Evolutionary conservation across 176 grass and related monocot species (phyloP).

Genomic region (Hordeum marinum): DNA sequence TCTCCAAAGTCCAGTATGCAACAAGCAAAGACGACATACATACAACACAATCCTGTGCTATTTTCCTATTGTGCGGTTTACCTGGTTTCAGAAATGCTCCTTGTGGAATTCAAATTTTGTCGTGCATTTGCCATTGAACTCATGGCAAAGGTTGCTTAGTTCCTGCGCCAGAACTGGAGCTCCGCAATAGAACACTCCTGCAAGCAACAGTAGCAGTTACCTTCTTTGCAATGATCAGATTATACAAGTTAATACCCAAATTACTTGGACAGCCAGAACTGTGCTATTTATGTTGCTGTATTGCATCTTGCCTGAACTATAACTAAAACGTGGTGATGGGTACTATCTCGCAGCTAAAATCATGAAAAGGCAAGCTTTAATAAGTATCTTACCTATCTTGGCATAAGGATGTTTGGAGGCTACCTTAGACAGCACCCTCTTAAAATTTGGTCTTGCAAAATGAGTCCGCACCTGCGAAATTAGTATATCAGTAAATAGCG

Average conservation of each 20-base stretch:
- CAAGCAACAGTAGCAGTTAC: slow-evolving; percentile 22
- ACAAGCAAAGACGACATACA: slow-evolving; percentile 29
- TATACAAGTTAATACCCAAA: slow-evolving; percentile 2
- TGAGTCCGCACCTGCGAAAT: slow-evolving; percentile 69
- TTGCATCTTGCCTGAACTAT: background rate
- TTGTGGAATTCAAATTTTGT: slow-evolving; percentile 96
- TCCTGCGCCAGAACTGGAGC: slow-evolving; percentile 68
- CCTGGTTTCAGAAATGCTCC: slow-evolving; percentile 74
- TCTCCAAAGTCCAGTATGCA: slow-evolving; percentile 1
- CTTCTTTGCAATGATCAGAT: background rate
- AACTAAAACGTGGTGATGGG: background rate
- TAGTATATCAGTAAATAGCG: background rate
- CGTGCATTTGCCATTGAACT: slow-evolving; percentile 52
- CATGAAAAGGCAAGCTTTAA: background rate
- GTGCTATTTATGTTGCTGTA: background rate
- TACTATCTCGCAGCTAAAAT: background rate
- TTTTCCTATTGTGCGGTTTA: slow-evolving; percentile 17
- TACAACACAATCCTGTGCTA: slow-evolving; percentile 11
- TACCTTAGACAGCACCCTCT: slow-evolving; percentile 71
- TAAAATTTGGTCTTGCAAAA: slow-evolving; percentile 96
- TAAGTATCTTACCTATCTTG: slow-evolving; percentile 62
- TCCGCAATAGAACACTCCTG: slow-evolving; percentile 98
- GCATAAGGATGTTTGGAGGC: slow-evolving; percentile 69
- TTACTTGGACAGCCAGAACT: background rate
- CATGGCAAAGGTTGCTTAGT: slow-evolving; percentile 72